These are phyloP conservation scores for Ustulina deusta DNA, from an alignment of 2,329 filamentous ascomycete genomes.

Conservation along the genomic window DNA sequence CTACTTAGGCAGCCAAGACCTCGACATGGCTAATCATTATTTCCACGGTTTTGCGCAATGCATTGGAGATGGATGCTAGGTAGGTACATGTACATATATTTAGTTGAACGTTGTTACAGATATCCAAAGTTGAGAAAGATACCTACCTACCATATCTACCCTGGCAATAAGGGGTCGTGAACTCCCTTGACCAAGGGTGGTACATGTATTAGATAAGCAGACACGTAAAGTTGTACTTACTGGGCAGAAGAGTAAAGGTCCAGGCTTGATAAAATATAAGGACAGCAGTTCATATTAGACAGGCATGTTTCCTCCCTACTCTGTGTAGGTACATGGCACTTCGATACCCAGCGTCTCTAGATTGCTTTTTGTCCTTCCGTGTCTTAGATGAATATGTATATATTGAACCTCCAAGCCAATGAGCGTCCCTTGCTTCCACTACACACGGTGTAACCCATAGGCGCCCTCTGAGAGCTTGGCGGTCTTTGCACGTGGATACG, in stretches of 20 bases:
- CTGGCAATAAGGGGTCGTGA: neutral
- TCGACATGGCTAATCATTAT: neutral
- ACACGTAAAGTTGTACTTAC: neutral
- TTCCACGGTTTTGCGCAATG: neutral
- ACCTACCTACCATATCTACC: neutral
- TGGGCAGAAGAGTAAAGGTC: neutral
- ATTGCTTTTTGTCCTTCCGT: neutral
- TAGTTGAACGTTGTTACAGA: neutral
- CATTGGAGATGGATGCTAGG: neutral
- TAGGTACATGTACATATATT: too few relatives aligned
- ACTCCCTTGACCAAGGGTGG: neutral
- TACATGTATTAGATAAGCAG: neutral
- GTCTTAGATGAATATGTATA: neutral
- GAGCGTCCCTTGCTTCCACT: slow-evolving; percentile 2
- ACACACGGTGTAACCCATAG: too few relatives aligned
- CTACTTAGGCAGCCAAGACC: neutral
- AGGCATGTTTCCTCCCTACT: neutral
- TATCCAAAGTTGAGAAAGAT: neutral
- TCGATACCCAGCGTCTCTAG: too few relatives aligned
- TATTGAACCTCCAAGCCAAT: slow-evolving; percentile 4
- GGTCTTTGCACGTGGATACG: neutral
- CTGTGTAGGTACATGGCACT: too few relatives aligned
- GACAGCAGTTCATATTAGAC: neutral
- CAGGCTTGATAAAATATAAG: neutral
- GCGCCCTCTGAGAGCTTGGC: neutral